Evolutionary conservation across 768 basidiomycete species (phyloP), one percentile per base, ranked within the genome.

Genomic region (Sporobolomyces phaffii): DNA sequence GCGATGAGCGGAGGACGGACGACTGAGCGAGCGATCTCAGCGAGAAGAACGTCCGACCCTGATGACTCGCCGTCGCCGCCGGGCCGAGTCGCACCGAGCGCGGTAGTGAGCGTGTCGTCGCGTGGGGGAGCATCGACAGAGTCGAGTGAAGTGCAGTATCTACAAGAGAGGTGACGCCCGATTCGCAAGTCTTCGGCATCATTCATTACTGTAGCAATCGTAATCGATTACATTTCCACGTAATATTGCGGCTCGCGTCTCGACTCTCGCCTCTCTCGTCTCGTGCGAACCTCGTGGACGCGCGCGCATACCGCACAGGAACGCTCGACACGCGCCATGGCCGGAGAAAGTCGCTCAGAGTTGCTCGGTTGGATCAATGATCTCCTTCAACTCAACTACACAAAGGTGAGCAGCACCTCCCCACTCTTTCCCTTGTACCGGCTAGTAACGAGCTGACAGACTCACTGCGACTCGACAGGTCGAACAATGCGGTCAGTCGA

Each of bases 291-390:
- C n/a, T n/a, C n/a, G n/a, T n/a, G n/a, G n/a, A n/a, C n/a, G n/a
- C n/a, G n/a, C n/a, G n/a, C n/a, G n/a, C n/a, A n/a, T n/a, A n/a
- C n/a, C n/a, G n/a, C n/a, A n/a, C n/a, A n/a, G n/a, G n/a, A n/a
- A n/a, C n/a, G n/a, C n/a, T n/a, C n/a, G n/a, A n/a, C n/a, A n/a
- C n/a, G n/a, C n/a, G n/a, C 33, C 38, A 68, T 68, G 66, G 49
- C 61, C 2, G 68, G 68, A 45, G 68, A 69, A 60, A 73, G 72
- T 20, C 69, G 73, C 2, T 87, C 88, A 36, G 96, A 99, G 75
- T 83, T 99, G 28, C 75, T 99, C 20, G 83, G 83, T 48, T 99
- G 96, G 96, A 80, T 96, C 73, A 98, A 99, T 79, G 89, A 93
- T 47, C 85, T 99, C 28, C 83, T 97, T 1, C 87, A 90, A 77